Percentiles rank a stretch among this genome's conserved stretches.
These are phyloP conservation scores for Geranium rotundifolium DNA, from an alignment of 345 rosid genomes.

Conservation along the genomic window DNA sequence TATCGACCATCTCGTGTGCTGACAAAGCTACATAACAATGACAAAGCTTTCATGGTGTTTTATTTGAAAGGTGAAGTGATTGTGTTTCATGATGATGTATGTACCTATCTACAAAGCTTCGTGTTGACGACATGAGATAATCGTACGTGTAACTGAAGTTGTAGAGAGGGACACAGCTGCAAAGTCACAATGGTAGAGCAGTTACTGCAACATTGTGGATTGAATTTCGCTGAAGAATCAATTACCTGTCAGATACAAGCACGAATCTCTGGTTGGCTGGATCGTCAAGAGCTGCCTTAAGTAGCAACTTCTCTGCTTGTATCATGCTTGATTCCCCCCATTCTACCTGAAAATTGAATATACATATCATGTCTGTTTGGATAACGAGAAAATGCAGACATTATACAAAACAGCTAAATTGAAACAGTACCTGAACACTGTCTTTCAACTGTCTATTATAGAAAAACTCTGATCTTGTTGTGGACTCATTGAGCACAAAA, in stretches of 20 bases:
- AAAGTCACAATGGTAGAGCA: slow-evolving; percentile 1
- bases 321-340: slow-evolving; percentile 25
- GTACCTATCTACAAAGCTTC: slow-evolving; percentile 21
- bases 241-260: slow-evolving; percentile 18
- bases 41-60: too few relatives aligned
- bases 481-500: slow-evolving; percentile 21
- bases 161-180: slow-evolving; percentile 20
- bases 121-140: slow-evolving; percentile 13
- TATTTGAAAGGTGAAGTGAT: too few relatives aligned
- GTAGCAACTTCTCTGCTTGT: slow-evolving; percentile 18
- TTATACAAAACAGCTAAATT: background rate
- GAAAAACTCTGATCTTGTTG: slow-evolving; percentile 24
- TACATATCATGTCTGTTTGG: too few relatives aligned
- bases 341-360: slow-evolving; percentile 5
- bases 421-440: slow-evolving; percentile 17
- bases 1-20: slow-evolving; percentile 13
- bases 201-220: background rate
- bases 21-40: slow-evolving; percentile 13
- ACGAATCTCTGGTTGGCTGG: slow-evolving; percentile 21
- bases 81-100: background rate
- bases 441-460: slow-evolving; percentile 24
- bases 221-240: background rate
- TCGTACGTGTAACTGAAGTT: slow-evolving; percentile 12
- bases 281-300: slow-evolving; percentile 15
- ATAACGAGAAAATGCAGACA: too few relatives aligned